Evolutionary conservation across 257 asterid genomes (phyloP), one percentile per base, ranked within the genome.

Genomic region (Craterostigma plantagineum): DNA sequence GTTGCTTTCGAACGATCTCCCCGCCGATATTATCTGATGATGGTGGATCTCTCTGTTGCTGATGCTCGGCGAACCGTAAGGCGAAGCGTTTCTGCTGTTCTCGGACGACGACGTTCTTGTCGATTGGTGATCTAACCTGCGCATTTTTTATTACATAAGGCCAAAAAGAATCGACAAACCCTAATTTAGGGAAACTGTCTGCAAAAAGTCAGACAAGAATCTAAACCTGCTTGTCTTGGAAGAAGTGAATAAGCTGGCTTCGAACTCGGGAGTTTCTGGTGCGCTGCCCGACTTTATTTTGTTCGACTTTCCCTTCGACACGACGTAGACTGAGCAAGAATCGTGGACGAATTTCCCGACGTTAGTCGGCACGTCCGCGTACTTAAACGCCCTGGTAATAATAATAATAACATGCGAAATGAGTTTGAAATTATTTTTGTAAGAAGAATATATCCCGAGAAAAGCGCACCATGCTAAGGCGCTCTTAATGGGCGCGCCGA

Each of bases 401-500:
- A 45, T 34, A 16, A 18, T 7, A 35, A 38, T 45, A 46, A 41
- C 17, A 11, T 14, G 18, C 11, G 2, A 46, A 33, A 38, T 23
- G 33, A 30, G 18, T 37, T 45, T 14, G 9, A 4, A 16, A 34
- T 27, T 23, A n/a, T n/a, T n/a, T n/a, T n/a, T 15, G 10, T n/a
- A n/a, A 12, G 14, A 38, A 38, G 10, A 15, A 4, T 38, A 15
- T 4, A 7, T 4, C 43, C 13, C 4, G 14, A 4, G 8, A 43
- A 34, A n/a, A n/a, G n/a, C n/a, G 33, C 68, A 80, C 96, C 91
- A 69, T 36, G 76, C 59, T 35, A 81, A 0, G 55, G 79, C 75
- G 43, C 74, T 64, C 33, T 92, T 65, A 46, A 45, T 67, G 30
- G 95, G 72, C 58, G 82, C 71, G 0, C 97, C 97, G 18, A 81